Evolutionary conservation across 495 filamentous ascomycete species (phyloP), one percentile per base, ranked within the genome.

Genomic region (Corynascus novoguineensis): DNA sequence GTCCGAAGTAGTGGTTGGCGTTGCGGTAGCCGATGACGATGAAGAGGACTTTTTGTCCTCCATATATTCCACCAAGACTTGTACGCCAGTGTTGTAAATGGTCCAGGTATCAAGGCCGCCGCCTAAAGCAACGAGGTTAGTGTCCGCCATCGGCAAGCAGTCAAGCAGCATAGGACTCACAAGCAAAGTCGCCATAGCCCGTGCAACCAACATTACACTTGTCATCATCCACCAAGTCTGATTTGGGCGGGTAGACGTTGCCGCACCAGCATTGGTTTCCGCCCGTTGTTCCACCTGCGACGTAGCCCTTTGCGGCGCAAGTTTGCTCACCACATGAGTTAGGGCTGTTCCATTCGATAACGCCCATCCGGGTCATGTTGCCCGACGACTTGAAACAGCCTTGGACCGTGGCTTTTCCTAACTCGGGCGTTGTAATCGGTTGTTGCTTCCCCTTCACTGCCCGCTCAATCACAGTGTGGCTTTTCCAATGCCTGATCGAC

Each of bases 201-300:
- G 73, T 65, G 66, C 87, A 90, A 1, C 67, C 50, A 25, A 73
- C 71, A 45, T 77, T 76, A 70, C 87, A 90, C 3, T 74, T 56
- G 10, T 57, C 59, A 59, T 83, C 73, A 35, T 75, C 70, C 3
- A 81, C 75, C 56, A 78, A 59, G 42, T 66, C 68, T 5, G 58
- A 51, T 15, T 71, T 60, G 19, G 80, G 73, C 8, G 87, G 87
- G 32, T 86, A 70, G 34, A 65, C 64, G 35, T 78, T 62, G 35
- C 87, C 87, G 63, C 87, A 90, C 52, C 65, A 86, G 67, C 87
- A 90, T 48, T 68, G 40, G 25, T 64, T 59, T 15, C 64, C 61
- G 17, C 57, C 52, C 15, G 15, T 59, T 3, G 55, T 59, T 3
- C 60, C 66, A 2, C 52, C 58, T 1, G 65, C 62, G 0, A 37